A percentile compares a stretch with the other conserved stretches of the same genome.
Conservation (phyloP, 140 eudicot genomes). For the Cichorium intybus region DNA sequence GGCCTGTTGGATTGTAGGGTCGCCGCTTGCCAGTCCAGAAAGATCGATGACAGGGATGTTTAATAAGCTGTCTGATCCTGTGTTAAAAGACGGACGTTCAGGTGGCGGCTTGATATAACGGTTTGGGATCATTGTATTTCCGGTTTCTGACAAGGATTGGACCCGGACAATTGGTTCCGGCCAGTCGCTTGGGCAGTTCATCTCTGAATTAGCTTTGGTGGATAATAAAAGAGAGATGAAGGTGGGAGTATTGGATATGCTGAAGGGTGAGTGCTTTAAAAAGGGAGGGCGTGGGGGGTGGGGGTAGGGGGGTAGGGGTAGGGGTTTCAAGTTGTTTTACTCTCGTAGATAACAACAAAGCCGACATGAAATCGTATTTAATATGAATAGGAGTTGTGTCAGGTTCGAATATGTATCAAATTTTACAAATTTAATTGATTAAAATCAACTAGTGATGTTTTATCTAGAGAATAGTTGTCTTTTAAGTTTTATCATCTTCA, state of each 20-base stretch:
- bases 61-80: not conserved
- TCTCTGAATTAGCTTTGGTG: constrained; percentile 15
- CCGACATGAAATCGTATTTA: constrained; percentile 12
- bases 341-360: not conserved
- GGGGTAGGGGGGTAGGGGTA: not conserved
- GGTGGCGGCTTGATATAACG: constrained; percentile 50
- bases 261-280: constrained; percentile 16
- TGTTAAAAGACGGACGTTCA: constrained; percentile 38
- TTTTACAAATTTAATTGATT: too few relatives aligned
- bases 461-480: too few relatives aligned
- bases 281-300: constrained; percentile 1
- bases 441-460: too few relatives aligned
- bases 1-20: not conserved
- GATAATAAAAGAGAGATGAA: not conserved
- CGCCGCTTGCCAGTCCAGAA: constrained; percentile 20
- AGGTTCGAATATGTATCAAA: too few relatives aligned
- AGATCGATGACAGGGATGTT: constrained; percentile 67
- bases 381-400: too few relatives aligned
- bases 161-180: constrained; percentile 71
- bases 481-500: too few relatives aligned
- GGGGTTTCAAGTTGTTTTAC: not conserved
- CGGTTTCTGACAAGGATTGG: constrained; percentile 51
- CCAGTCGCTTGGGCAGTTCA: constrained; percentile 45
- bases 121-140: constrained; percentile 32
- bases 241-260: constrained; percentile 1